Evolutionary conservation across 2,329 filamentous ascomycete genomes (phyloP), one percentile per base, ranked within the genome.

Genomic region (Scorias spongiosa): DNA sequence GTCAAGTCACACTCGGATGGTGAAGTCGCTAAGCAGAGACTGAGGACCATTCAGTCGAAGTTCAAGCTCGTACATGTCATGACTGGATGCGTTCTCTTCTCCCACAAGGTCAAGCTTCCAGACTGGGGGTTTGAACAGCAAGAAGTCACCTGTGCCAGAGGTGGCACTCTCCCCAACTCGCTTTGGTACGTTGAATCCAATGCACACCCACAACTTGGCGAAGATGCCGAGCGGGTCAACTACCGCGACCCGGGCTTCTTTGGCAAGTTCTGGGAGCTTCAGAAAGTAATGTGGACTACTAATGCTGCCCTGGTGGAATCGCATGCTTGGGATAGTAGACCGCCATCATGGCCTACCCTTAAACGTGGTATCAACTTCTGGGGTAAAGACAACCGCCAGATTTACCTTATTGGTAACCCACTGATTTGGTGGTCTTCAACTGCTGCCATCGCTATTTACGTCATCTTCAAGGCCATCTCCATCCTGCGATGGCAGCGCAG

Each of bases 111-210:
- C 61, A 98, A 98, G 70, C 80, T 98, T 46, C 91, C 91, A 2
- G 87, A 93, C 2, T 98, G 91, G 91, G 91, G 84, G 40, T 98
- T 82, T 42, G 91, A 96, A 63, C 91, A 98, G 64, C 91, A 98
- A 63, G 91, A 98, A 65, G 91, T 98, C n/a, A 96, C 89, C 15
- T 98, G 91, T 60, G 91, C 91, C 7, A 82, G 80, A 54, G 81
- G 84, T 40, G 91, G 87, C 54, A 94, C 87, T 49, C 69, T 95
- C 32, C 91, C 91, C 44, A 98, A 98, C 74, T 94, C 87, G 57
- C 67, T 98, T 53, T 98, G 91, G 91, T 96, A 95, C 57, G 71
- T 98, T 49, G 91, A 98, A 66, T 77, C 78, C 52, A 98, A 98
- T 62, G 74, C 80, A 48, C 91, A 96, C 58, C 84, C 87, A 10